Base-by-base conservation (phyloP, 352 stramenopile species). In the Globisporangium spiculum region DNA sequence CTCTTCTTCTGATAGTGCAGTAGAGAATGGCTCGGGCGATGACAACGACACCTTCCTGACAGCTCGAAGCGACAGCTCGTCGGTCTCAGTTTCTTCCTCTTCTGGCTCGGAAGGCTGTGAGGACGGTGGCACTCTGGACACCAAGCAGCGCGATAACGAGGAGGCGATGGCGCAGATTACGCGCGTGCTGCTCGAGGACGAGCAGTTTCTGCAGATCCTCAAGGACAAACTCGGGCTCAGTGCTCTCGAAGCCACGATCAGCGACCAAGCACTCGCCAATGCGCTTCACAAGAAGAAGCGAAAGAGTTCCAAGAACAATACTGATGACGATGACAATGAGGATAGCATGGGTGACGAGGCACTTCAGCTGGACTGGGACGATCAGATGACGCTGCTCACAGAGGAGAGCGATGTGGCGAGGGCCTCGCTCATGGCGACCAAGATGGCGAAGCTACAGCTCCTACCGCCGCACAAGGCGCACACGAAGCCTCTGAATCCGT, bases 381-480 rank as follows among this genome's bases (percentile, higher is more conserved):
- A 82, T 10, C 69, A 81, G 58, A 77, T 88, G 68, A 66, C 75
- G 44, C 30, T 67, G 30, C 60, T 88, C 41, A 78, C 74, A 14
- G 79, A 89, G 20, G 78, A 89, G 73, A 70, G 77, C 61, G 77
- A 92, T 32, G 77, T 68, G 27, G 78, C 78, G 10, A 82, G 81
- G 30, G 75, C 80, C 0, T 76, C 79, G 4, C 52, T 91, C 14
- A 77, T 89, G 71, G 76, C 75, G 3, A 72, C 72, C 48, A 86
- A 88, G 48, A 84, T 93, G 73, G 79, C 82, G 1, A 84, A 85
- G 56, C 71, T 93, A 16, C 72, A 89, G 60, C 67, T 93, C 20
- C 48, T 72, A 36, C 59, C 79, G 5, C 59, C 79, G 4, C 52
- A 72, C 26, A 34, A 54, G 32, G 24, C 55, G 2, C 65, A 50